Conservation (phyloP, 495 filamentous ascomycete genomes). For the Pseudevernia furfuracea region DNA sequence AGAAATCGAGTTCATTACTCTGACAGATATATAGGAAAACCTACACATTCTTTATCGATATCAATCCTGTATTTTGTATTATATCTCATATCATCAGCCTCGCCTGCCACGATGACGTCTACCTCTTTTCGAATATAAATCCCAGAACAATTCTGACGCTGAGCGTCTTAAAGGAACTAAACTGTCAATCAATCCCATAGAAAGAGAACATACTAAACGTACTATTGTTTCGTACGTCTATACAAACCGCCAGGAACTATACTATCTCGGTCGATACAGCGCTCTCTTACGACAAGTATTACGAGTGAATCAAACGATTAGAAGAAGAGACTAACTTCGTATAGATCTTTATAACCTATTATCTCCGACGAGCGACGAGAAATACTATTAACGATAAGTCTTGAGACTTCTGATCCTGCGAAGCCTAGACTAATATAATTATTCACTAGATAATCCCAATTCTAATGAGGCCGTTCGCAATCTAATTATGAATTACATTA, state of each 20-base stretch:
- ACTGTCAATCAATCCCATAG: no score
- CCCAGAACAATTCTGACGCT: no score
- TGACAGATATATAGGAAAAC: slow-evolving; percentile 14
- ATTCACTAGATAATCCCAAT: slow-evolving; percentile 19
- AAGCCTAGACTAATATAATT: neutral
- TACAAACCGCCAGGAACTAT: no score
- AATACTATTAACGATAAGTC: slow-evolving; percentile 23
- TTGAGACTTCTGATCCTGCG: neutral
- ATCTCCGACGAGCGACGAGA: slow-evolving; percentile 16
- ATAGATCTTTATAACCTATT: slow-evolving; percentile 23
- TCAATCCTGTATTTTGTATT: slow-evolving; percentile 12
- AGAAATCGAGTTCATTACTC: neutral
- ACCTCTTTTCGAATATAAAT: neutral
- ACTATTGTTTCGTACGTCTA: no score
- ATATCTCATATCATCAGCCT: slow-evolving; percentile 22
- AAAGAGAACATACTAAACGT: no score
- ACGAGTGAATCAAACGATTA: slow-evolving; percentile 12
- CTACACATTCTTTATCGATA: slow-evolving; percentile 17
- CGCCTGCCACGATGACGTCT: slow-evolving; percentile 21
- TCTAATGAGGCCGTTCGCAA: slow-evolving; percentile 17
- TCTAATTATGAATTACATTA: slow-evolving; percentile 20
- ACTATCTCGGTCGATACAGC: neutral
- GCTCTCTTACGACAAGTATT: slow-evolving; percentile 5
- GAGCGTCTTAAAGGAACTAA: no score
- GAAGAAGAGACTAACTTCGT: slow-evolving; percentile 19